phyloP scores from a whole-genome alignment of 805 yeast genomes.

The Ogataea henricii region DNA sequence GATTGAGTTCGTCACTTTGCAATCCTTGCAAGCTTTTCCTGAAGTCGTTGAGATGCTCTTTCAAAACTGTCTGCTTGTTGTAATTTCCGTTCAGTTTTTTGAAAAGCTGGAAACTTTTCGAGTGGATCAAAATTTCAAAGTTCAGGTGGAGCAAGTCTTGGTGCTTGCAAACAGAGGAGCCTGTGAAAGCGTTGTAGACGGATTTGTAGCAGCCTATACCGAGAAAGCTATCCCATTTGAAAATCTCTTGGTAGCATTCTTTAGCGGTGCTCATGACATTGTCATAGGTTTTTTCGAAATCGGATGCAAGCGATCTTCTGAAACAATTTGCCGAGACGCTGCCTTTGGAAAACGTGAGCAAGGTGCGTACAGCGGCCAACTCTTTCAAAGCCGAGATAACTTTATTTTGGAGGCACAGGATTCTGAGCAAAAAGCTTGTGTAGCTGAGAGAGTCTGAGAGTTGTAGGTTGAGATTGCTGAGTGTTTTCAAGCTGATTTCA shows the following conservation, averaged over 20 bases:
- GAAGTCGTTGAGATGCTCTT: conserved; percentile 11
- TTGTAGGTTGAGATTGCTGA: conserved; percentile 20
- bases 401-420: conserved; percentile 15
- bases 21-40: conserved; percentile 13
- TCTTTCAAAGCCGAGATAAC: conserved; percentile 15
- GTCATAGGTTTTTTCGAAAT: conserved; percentile 5
- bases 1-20: neutral
- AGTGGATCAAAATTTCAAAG: conserved; percentile 17
- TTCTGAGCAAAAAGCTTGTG: conserved; percentile 12
- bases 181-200: conserved; percentile 9
- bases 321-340: conserved; percentile 21
- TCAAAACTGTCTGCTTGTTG: conserved; percentile 10
- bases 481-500: conserved; percentile 20
- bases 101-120: conserved; percentile 20
- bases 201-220: conserved; percentile 12
- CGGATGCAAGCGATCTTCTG: conserved; percentile 14
- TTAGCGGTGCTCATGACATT: conserved; percentile 3
- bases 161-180: neutral
- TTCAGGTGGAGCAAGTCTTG: conserved; percentile 16
- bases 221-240: conserved; percentile 17
- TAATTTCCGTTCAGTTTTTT: conserved; percentile 17
- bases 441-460: conserved; percentile 17
- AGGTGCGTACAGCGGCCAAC: conserved; percentile 9
- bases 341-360: conserved; percentile 14
- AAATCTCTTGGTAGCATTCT: conserved; percentile 11